phyloP scores from a whole-genome alignment of 2,329 filamentous ascomycete species.

The Sclerotinia glacialis region DNA sequence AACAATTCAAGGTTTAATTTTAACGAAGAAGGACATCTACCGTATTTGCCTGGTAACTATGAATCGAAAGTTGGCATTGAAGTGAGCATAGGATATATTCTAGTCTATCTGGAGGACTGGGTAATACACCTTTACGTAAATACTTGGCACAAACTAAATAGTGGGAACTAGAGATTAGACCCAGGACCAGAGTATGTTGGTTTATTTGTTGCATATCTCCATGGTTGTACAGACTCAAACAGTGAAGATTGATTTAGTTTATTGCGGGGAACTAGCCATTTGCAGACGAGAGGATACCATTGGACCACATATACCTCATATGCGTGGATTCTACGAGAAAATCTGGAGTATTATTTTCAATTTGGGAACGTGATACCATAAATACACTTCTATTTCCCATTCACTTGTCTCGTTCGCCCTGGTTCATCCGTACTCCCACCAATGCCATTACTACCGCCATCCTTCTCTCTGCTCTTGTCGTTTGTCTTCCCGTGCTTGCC shows the following conservation, averaged over 20 bases:
- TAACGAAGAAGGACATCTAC: too few species aligned
- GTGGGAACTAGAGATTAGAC: not conserved
- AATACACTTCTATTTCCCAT: not conserved
- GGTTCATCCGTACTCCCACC: not conserved
- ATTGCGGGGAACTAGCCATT: not conserved
- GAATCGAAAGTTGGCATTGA: not conserved
- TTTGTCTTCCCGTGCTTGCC: not conserved
- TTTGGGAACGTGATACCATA: not conserved
- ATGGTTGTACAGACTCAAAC: too few species aligned
- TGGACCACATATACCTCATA: too few species aligned
- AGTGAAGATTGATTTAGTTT: too few species aligned
- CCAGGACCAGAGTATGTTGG: not conserved
- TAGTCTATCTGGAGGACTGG: rapidly evolving
- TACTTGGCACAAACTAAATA: not conserved
- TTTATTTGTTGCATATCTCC: not conserved
- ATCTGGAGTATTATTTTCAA: not conserved
- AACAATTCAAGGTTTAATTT: too few species aligned
- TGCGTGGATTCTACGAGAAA: too few species aligned
- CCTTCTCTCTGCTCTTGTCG: not conserved
- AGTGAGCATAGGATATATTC: not conserved
- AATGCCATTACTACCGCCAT: not conserved
- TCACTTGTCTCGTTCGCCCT: not conserved
- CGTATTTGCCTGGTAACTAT: not conserved
- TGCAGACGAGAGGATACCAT: not conserved
- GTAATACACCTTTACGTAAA: not conserved